Evolutionary conservation across 495 filamentous ascomycete species (phyloP).

Genomic region (Hypomontagnella monticulosa): DNA sequence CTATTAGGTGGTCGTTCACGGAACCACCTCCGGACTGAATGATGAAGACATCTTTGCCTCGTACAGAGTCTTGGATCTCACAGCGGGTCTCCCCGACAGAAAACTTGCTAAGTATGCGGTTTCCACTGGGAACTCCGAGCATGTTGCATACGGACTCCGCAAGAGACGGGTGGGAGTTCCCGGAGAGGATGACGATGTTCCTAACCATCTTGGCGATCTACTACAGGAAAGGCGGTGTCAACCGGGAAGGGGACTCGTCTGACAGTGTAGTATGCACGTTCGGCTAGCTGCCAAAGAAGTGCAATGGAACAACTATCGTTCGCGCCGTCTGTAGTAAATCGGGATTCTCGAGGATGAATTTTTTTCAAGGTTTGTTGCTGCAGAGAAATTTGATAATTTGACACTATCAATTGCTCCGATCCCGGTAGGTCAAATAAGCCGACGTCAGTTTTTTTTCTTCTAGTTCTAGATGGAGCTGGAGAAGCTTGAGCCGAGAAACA

Average conservation of each 20-base stretch:
- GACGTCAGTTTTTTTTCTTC: slow-evolving; percentile 1
- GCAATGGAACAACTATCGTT: slow-evolving; percentile 2
- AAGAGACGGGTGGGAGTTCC: slow-evolving; percentile 89
- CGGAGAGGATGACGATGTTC: slow-evolving; percentile 93
- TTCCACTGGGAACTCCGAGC: slow-evolving; percentile 83
- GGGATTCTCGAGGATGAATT: background rate
- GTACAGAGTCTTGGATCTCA: slow-evolving; percentile 93
- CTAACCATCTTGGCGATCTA: slow-evolving; percentile 76
- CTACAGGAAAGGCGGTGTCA: slow-evolving; percentile 10
- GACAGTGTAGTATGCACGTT: too few relatives aligned
- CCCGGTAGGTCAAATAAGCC: slow-evolving; percentile 31
- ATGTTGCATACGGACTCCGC: slow-evolving; percentile 84
- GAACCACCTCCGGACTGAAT: slow-evolving; percentile 89
- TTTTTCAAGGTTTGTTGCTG: slow-evolving; percentile 19
- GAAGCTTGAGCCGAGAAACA: slow-evolving; percentile 5
- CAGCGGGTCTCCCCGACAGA: slow-evolving; percentile 93
- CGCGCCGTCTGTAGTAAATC: background rate
- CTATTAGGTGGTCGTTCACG: slow-evolving; percentile 95
- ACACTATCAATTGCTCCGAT: slow-evolving; percentile 40
- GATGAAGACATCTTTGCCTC: slow-evolving; percentile 98
- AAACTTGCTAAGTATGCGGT: slow-evolving; percentile 88
- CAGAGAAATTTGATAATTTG: slow-evolving; percentile 24
- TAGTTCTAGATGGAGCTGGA: slow-evolving; percentile 8
- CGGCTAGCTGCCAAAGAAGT: background rate
- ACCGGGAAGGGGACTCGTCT: background rate